phyloP scores from a whole-genome alignment of 2,329 filamentous ascomycete species.

The Ceratocystis destructans region DNA sequence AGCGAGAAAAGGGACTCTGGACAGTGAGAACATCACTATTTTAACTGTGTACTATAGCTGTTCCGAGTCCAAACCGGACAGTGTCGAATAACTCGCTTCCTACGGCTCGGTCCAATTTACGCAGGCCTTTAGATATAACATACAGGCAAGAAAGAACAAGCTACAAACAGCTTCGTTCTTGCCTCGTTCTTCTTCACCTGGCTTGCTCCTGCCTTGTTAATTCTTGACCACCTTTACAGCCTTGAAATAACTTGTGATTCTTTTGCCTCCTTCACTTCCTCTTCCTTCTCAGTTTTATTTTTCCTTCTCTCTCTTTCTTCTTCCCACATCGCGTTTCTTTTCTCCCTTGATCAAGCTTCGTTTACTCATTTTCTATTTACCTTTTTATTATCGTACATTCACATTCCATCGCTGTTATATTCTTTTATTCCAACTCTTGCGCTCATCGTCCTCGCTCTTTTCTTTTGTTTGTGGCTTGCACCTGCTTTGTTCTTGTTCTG shows the following conservation, averaged over 20 bases:
- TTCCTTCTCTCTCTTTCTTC: background rate
- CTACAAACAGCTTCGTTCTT: background rate
- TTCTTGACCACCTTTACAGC: background rate
- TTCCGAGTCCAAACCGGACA: background rate
- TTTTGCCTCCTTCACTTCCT: background rate
- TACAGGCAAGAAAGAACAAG: background rate
- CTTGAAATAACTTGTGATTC: background rate
- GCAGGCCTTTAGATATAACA: background rate
- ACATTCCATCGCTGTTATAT: background rate
- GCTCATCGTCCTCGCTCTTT: background rate
- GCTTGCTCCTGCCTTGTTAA: background rate
- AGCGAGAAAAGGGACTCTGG: background rate
- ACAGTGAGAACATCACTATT: background rate
- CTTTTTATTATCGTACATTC: background rate
- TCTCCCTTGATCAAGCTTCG: background rate
- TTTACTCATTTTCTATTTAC: background rate
- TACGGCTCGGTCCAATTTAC: background rate
- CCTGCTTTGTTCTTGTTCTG: background rate
- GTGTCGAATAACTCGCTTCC: background rate
- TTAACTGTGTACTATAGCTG: background rate
- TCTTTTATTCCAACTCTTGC: background rate
- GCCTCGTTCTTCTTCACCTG: background rate
- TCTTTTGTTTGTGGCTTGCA: background rate
- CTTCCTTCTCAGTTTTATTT: background rate
- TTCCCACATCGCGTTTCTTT: background rate